Conservation (phyloP, 139 green algal species). For the Chlamydomonas incerta region DNA sequence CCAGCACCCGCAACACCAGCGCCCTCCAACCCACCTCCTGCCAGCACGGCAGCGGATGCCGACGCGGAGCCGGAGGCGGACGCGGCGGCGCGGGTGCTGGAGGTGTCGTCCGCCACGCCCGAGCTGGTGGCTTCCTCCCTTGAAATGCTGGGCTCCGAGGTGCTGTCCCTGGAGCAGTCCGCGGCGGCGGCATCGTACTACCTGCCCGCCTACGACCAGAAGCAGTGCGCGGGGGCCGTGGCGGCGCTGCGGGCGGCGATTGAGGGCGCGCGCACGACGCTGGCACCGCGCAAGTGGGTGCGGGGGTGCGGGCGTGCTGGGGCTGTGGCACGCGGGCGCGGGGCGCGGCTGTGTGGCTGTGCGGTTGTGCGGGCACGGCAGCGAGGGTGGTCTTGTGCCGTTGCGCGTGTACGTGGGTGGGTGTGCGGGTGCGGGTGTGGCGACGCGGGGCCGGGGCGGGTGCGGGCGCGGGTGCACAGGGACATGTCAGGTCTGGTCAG, state of each 20-base stretch:
- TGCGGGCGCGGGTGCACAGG: too few species aligned
- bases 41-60: background rate
- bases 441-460: too few species aligned
- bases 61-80: too few species aligned
- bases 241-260: slow-evolving; percentile 57
- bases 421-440: too few species aligned
- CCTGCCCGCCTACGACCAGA: slow-evolving; percentile 77
- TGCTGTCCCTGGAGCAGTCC: slow-evolving; percentile 55
- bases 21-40: background rate
- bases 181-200: slow-evolving; percentile 79
- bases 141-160: slow-evolving; percentile 35
- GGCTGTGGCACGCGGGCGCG: too few species aligned
- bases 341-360: too few species aligned
- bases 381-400: too few species aligned
- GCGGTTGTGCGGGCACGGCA: too few species aligned
- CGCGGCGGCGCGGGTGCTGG: background rate
- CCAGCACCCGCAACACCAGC: background rate
- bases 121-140: slow-evolving; percentile 9
- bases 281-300: slow-evolving; percentile 51
- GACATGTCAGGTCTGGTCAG: too few species aligned
- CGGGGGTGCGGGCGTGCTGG: too few species aligned
- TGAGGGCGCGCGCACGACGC: slow-evolving; percentile 46
- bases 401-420: too few species aligned
- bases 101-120: background rate
- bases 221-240: slow-evolving; percentile 54